Conservation (phyloP, 2,329 filamentous ascomycete species). For the Ophiostoma ulmi region DNA sequence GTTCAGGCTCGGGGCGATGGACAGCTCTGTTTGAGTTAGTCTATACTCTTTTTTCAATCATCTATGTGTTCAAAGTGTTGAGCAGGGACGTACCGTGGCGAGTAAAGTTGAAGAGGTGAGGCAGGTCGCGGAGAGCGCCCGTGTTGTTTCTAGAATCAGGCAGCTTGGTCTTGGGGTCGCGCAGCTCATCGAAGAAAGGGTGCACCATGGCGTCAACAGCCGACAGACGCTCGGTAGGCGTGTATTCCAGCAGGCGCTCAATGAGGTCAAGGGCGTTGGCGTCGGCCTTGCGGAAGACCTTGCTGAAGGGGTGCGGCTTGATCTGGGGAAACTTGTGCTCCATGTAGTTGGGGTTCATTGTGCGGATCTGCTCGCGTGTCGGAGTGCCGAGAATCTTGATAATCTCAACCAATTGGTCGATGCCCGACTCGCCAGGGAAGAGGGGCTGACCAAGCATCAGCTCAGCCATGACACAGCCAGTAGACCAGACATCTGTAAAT, state of each 20-base stretch:
- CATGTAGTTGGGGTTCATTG: slow-evolving; percentile 99
- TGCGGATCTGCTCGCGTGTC: slow-evolving; percentile 95
- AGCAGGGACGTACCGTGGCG: slow-evolving; percentile 64
- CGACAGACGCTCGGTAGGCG: slow-evolving; percentile 87
- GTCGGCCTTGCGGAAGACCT: slow-evolving; percentile 97
- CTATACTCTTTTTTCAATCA: not conserved
- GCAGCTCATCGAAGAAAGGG: slow-evolving; percentile 95
- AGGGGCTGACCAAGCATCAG: slow-evolving; percentile 97
- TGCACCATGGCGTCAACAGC: slow-evolving; percentile 97
- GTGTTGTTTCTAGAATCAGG: slow-evolving; percentile 91
- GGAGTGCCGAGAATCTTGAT: slow-evolving; percentile 98
- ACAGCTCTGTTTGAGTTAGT: slow-evolving; percentile 58
- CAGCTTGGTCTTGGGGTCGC: slow-evolving; percentile 83
- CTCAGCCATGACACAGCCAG: slow-evolving; percentile 98
- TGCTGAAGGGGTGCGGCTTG: slow-evolving; percentile 98
- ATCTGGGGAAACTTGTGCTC: slow-evolving; percentile 99
- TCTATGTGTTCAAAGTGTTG: not conserved
- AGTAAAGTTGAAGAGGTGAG: slow-evolving; percentile 86
- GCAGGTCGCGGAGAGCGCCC: slow-evolving; percentile 73
- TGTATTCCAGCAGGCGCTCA: slow-evolving; percentile 90
- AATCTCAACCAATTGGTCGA: slow-evolving; percentile 97
- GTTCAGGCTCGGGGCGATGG: slow-evolving; percentile 88
- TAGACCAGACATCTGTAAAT: slow-evolving; percentile 89
- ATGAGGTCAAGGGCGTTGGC: slow-evolving; percentile 91
- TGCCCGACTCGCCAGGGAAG: slow-evolving; percentile 96